Conservation (phyloP, 257 asterid genomes). For the Handroanthus guayacan region DNA sequence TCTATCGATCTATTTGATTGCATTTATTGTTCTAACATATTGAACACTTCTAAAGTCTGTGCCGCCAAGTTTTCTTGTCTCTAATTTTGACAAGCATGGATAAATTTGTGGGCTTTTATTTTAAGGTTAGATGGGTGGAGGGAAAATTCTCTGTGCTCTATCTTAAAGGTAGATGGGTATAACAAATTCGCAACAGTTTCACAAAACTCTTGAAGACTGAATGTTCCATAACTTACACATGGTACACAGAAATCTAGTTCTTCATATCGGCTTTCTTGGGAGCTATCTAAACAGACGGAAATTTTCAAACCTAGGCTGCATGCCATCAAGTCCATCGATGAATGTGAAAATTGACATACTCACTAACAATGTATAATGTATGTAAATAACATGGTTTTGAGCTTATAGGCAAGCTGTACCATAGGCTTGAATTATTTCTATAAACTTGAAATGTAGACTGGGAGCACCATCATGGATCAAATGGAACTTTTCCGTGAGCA, state of each 20-base stretch:
- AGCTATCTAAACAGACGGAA: slow-evolving; percentile 13
- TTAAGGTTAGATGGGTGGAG: slow-evolving; percentile 3
- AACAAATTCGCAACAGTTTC: slow-evolving; percentile 1
- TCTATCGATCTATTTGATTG: not conserved
- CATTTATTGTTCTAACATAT: not conserved
- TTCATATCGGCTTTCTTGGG: not conserved
- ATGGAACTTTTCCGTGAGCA: slow-evolving; percentile 86
- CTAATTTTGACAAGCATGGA: not conserved
- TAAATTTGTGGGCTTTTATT: not conserved
- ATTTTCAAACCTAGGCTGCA: slow-evolving; percentile 14
- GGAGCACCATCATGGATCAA: slow-evolving; percentile 84
- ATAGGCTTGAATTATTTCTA: slow-evolving; percentile 29
- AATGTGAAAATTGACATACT: not conserved
- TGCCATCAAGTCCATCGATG: not conserved
- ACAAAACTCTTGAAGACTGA: not conserved
- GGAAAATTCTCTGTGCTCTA: not conserved
- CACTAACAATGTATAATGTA: not conserved
- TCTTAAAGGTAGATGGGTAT: not conserved
- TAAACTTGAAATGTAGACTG: slow-evolving; percentile 56
- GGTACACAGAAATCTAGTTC: not conserved
- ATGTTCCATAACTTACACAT: not conserved
- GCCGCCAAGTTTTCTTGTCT: not conserved
- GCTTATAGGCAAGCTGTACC: slow-evolving; percentile 13
- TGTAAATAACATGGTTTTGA: slow-evolving; percentile 2
- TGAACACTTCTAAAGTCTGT: not conserved